These are phyloP conservation scores for Phyllosticta ampelicida DNA, from an alignment of 2,329 filamentous ascomycete species.

Conservation along the genomic window DNA sequence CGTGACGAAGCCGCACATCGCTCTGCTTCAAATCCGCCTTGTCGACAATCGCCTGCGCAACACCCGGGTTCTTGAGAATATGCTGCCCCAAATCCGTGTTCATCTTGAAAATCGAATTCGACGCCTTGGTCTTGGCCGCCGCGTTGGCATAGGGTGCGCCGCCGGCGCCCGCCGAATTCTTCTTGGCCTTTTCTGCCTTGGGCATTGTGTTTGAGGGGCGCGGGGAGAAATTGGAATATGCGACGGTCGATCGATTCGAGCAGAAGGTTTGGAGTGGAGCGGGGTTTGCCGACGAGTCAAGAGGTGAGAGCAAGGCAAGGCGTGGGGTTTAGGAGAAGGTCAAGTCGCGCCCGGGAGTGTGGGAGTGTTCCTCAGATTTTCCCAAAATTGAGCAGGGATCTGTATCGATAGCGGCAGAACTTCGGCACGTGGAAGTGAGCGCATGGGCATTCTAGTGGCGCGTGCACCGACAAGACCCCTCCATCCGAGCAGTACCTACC, in stretches of 20 bases:
- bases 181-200: constrained; percentile 30
- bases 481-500: too few relatives aligned
- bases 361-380: background rate
- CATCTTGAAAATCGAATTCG: constrained; percentile 78
- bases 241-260: too few relatives aligned
- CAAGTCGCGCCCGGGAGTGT: background rate
- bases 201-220: constrained; percentile 27
- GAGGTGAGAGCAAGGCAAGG: background rate
- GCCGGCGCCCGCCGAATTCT: constrained; percentile 23
- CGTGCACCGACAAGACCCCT: background rate
- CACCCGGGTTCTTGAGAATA: constrained; percentile 38
- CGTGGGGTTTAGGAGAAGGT: background rate
- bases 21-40: constrained; percentile 88
- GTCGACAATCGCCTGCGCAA: constrained; percentile 58
- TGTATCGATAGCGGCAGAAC: background rate
- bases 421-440: background rate
- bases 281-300: too few relatives aligned
- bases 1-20: constrained; percentile 32
- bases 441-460: background rate
- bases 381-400: background rate
- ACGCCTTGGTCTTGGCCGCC: constrained; percentile 37
- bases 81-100: constrained; percentile 85
- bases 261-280: too few relatives aligned
- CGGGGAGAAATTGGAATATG: too few relatives aligned
- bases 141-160: constrained; percentile 36